Evolutionary conservation across 2,329 filamentous ascomycete genomes (phyloP).

Genomic region (Hirsutella minnesotensis): DNA sequence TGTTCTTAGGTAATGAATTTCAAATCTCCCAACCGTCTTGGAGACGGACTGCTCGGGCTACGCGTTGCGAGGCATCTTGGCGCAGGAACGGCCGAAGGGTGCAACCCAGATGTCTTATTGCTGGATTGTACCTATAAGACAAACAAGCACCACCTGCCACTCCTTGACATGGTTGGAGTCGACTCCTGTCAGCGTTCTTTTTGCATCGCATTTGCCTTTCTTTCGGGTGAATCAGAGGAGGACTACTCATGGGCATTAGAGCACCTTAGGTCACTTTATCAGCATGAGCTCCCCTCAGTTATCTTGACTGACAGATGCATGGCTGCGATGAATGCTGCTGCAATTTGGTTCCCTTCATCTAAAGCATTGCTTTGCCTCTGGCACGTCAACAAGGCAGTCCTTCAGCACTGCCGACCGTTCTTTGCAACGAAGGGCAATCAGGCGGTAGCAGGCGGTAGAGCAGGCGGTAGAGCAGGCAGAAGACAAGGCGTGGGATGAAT

Average conservation of each 20-base stretch:
- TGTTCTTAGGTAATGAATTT: no score
- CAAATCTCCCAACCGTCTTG: no score
- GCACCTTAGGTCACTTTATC: not conserved
- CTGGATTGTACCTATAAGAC: constrained; percentile 13
- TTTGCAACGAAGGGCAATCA: constrained; percentile 1
- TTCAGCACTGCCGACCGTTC: constrained; percentile 3
- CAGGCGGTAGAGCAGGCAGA: not conserved
- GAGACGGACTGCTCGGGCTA: no score
- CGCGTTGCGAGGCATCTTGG: no score
- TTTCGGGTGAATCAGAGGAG: constrained; percentile 6
- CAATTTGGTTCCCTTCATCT: constrained; percentile 5
- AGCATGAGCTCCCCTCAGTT: constrained; percentile 4
- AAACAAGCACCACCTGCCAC: constrained; percentile 11
- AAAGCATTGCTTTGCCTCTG: constrained; percentile 7
- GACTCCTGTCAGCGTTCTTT: constrained; percentile 10
- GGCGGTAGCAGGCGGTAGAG: no score
- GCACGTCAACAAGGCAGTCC: no score
- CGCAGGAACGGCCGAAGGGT: no score
- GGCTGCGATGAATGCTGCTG: constrained; percentile 6
- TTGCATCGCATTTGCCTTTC: constrained; percentile 13
- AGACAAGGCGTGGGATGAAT: constrained; percentile 6
- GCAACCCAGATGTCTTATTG: constrained; percentile 8
- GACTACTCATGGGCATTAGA: constrained; percentile 12
- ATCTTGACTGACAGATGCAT: constrained; percentile 10
- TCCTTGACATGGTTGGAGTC: constrained; percentile 12